A percentile compares a stretch with the other conserved stretches of the same genome.
Evolutionary conservation across 2,329 filamentous ascomycete genomes (phyloP).

Genomic region (Neopestalotiopsis rosae): DNA sequence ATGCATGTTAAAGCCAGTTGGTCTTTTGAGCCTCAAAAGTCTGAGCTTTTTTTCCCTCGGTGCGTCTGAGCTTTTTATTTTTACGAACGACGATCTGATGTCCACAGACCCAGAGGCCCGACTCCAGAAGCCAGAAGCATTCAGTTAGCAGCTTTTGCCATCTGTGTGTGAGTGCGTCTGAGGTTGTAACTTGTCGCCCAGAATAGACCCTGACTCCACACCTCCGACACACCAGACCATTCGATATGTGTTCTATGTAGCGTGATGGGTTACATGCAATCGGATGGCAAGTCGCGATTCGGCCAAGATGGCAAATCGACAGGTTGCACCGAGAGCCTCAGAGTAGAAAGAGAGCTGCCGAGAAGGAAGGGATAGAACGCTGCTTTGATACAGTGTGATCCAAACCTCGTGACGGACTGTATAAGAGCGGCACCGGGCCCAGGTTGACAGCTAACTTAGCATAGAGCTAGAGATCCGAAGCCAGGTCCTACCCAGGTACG

Average conservation of each 20-base stretch:
- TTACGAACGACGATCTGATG: background rate
- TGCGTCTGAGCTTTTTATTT: background rate
- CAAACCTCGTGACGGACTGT: background rate
- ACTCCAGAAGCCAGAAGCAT: slow-evolving; percentile 1
- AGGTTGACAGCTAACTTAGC: background rate
- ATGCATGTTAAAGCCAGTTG: background rate
- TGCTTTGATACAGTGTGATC: background rate
- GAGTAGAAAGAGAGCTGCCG: background rate
- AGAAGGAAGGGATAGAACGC: background rate
- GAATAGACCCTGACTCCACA: background rate
- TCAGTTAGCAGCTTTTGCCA: background rate
- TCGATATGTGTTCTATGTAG: background rate
- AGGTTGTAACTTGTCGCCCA: background rate
- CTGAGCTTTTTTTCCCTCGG: background rate
- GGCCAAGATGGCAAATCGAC: background rate
- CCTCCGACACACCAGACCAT: background rate
- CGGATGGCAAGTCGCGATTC: background rate
- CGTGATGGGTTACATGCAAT: background rate
- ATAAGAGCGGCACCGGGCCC: background rate
- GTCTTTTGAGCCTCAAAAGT: background rate
- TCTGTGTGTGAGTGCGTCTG: background rate
- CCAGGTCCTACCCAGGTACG: background rate
- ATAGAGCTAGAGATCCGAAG: background rate
- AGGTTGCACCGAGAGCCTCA: background rate
- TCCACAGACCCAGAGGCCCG: background rate